Evolutionary conservation across 1,284 basidiomycete genomes (phyloP).

Genomic region (Ganoderma boninense): DNA sequence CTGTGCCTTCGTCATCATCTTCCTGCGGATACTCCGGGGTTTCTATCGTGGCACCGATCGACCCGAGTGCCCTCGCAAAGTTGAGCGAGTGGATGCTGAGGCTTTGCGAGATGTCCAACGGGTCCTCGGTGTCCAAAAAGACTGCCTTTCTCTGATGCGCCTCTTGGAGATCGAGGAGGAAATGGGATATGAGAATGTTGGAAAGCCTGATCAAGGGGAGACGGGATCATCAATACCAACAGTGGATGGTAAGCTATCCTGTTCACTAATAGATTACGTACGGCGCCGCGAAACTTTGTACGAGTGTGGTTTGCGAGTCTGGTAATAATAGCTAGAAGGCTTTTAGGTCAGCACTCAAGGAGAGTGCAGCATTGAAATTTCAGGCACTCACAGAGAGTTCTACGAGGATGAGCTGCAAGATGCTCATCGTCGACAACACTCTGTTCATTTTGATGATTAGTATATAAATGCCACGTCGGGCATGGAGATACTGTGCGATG

Average conservation of each 20-base stretch:
- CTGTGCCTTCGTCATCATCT: not conserved
- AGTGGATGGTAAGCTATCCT: not conserved
- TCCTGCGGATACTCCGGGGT: not conserved
- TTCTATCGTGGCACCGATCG: not conserved
- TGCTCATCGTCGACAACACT: not conserved
- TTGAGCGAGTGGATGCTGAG: not conserved
- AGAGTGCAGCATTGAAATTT: not conserved
- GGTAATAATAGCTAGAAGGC: not conserved
- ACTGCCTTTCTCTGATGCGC: conserved; percentile 40
- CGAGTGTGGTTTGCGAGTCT: not conserved
- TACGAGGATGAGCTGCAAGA: not conserved
- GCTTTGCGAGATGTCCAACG: not conserved
- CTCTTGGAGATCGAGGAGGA: conserved; percentile 1
- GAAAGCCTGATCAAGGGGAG: not conserved
- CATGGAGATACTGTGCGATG: not conserved
- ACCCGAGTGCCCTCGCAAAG: not conserved
- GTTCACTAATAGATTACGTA: not conserved
- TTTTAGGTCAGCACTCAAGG: not conserved
- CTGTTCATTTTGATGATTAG: not conserved
- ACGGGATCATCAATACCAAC: not conserved
- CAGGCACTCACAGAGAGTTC: not conserved
- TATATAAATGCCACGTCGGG: too few species aligned
- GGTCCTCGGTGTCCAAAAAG: conserved; percentile 43
- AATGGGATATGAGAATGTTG: not conserved
- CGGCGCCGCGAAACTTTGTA: not conserved